Evolutionary conservation across 2,329 filamentous ascomycete species (phyloP).

Genomic region (Paecilomyces fulvus): DNA sequence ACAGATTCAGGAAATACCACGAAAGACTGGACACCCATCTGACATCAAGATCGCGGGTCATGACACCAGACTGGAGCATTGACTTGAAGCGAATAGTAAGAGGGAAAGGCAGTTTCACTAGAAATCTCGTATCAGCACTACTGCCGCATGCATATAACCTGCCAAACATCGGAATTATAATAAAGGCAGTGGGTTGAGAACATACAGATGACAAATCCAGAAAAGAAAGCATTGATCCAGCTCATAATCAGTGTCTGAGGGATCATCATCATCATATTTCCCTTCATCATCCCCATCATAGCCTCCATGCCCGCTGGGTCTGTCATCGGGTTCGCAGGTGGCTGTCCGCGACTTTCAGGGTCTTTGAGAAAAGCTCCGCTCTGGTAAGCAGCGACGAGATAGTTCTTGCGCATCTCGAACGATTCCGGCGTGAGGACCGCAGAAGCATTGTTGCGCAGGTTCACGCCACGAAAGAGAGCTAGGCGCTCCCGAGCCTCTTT

Average conservation of each 20-base stretch:
- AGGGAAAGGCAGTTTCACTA: constrained; percentile 94
- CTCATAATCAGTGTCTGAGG: constrained; percentile 99
- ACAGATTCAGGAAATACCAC: constrained; percentile 98
- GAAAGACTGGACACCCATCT: constrained; percentile 98
- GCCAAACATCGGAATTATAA: not conserved
- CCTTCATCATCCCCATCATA: constrained; percentile 99
- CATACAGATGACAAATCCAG: constrained; percentile 92
- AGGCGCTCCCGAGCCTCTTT: constrained; percentile 66
- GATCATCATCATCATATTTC: constrained; percentile 99
- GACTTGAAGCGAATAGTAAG: constrained; percentile 98
- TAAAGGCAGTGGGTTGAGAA: constrained; percentile 11
- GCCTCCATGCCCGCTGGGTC: constrained; percentile 97
- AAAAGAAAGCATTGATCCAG: constrained; percentile 99
- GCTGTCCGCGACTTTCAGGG: constrained; percentile 75
- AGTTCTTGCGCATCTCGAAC: constrained; percentile 73
- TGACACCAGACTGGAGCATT: constrained; percentile 95
- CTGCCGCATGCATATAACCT: constrained; percentile 9
- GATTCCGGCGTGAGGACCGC: constrained; percentile 69
- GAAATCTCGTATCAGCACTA: constrained; percentile 11
- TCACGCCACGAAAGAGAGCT: constrained; percentile 72
- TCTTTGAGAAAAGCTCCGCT: constrained; percentile 83
- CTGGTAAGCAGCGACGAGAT: constrained; percentile 72
- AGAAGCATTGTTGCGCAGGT: constrained; percentile 73
- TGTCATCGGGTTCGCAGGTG: constrained; percentile 85
- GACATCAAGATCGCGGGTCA: constrained; percentile 91